Evolutionary conservation across 2,329 filamentous ascomycete species (phyloP), one percentile per base, ranked within the genome.

Genomic region (Paraphaeosphaeria minitans): DNA sequence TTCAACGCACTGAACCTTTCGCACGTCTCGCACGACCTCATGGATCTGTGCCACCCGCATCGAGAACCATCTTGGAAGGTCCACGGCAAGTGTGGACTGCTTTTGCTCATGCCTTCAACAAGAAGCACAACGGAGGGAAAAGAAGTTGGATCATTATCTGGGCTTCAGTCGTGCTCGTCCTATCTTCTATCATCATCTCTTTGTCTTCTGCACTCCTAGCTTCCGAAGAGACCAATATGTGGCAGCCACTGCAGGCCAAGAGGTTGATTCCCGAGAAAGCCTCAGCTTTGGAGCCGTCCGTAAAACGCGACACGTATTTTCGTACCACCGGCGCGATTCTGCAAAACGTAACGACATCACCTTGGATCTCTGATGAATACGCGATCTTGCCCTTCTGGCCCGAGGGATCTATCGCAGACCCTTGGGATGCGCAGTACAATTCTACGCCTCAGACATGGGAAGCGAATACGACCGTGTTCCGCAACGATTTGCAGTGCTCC

Each of bases 1-100:
- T 65, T 43, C 49, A 58, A 22, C 47, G 60, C 21, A 65, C 62
- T 3, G 62, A 65, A 41, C 58, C 58, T 13, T 65, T 62, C 52
- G 62, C 62, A 7, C 53, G 53, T 19, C 21, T 64, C 21, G 51
- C 59, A 14, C 31, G 54, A 3, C 50, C 43, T 24, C 19, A 19
- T 21, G 39, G 35, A 2, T 33, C 31, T 12, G 35, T 51, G 4
- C 43, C 54, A 3, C 43, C 35, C 6, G 51, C 55, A 21, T 50
- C 55, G 9, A 53, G 47, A 16, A 60, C 58, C 22, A 35, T 61
- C 33, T 41, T 58, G 4, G 49, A 56, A 29, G 43, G 42, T 13
- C 60, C 61, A 7, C 58, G 56, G 50, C 52, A 45, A 14, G 61
- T 60, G 49, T 66, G 59, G 61, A 59, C 46, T 4, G 55, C 55